These are phyloP conservation scores for Scheffersomyces insectosa DNA, from an alignment of 1,139 yeast genomes.

Conservation along the genomic window DNA sequence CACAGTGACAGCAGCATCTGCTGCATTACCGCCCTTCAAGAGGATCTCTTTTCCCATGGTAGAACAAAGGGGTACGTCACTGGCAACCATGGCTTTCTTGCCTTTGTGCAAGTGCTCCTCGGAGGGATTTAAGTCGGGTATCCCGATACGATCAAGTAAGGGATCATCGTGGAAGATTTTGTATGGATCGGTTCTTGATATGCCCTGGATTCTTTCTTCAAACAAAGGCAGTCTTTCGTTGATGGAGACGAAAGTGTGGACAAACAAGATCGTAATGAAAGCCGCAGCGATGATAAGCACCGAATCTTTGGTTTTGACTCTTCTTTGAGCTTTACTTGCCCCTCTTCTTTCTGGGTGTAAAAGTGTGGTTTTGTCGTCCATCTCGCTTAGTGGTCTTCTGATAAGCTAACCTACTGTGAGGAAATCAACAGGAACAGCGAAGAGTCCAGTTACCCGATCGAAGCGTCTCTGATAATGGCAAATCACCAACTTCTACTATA, in stretches of 20 bases:
- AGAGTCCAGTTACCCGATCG: no score
- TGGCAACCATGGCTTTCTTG: slow-evolving; percentile 65
- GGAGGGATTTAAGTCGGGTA: slow-evolving; percentile 37
- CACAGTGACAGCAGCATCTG: slow-evolving; percentile 89
- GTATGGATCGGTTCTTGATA: not conserved
- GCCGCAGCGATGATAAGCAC: not conserved
- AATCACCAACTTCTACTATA: no score
- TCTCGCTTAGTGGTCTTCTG: no score
- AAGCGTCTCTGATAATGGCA: no score
- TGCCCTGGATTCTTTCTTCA: slow-evolving; percentile 1
- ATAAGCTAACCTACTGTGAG: no score
- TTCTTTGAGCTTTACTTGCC: not conserved
- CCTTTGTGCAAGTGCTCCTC: slow-evolving; percentile 30
- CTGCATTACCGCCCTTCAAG: slow-evolving; percentile 71
- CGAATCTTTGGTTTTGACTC: not conserved
- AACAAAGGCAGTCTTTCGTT: slow-evolving; percentile 1
- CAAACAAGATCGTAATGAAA: not conserved
- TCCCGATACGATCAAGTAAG: slow-evolving; percentile 30
- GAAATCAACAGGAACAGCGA: no score
- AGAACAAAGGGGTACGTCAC: slow-evolving; percentile 75
- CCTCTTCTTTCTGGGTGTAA: not conserved
- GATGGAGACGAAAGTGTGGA: not conserved
- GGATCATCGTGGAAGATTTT: slow-evolving; percentile 19
- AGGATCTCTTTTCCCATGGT: slow-evolving; percentile 64
- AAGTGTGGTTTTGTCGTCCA: not conserved